A percentile compares a stretch with the other conserved stretches of the same genome.
Evolutionary conservation across 495 filamentous ascomycete species (phyloP).

Genomic region (Friedmanniomyces endolithicus): DNA sequence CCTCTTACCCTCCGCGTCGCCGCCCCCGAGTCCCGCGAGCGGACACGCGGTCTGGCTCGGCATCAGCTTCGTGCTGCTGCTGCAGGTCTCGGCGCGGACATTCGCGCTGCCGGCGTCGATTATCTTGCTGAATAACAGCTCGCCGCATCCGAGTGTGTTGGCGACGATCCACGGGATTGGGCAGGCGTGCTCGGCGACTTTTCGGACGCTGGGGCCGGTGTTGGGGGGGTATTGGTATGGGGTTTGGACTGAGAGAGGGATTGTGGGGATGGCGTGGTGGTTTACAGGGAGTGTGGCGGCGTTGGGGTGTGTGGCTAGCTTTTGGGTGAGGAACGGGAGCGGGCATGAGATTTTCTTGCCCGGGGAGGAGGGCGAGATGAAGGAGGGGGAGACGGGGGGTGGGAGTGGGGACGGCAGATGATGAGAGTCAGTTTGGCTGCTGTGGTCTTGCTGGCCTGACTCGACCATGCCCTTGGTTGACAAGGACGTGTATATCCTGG

Average conservation of each 20-base stretch:
- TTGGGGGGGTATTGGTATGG: slow-evolving; percentile 26
- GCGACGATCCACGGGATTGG: slow-evolving; percentile 27
- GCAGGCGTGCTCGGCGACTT: slow-evolving; percentile 21
- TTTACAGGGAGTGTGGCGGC: slow-evolving; percentile 17
- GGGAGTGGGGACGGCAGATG: slow-evolving; percentile 14
- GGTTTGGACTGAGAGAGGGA: slow-evolving; percentile 22
- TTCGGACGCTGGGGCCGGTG: slow-evolving; percentile 25
- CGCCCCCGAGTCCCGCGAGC: slow-evolving; percentile 16
- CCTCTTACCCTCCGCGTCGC: slow-evolving; percentile 22
- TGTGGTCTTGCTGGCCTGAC: background rate
- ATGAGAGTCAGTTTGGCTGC: background rate
- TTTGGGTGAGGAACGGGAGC: slow-evolving; percentile 24
- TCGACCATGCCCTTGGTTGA: background rate
- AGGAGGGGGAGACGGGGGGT: slow-evolving; percentile 10
- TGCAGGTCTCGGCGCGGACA: slow-evolving; percentile 25
- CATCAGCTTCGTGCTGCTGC: slow-evolving; percentile 21
- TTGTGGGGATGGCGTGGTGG: slow-evolving; percentile 27
- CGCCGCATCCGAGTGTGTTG: slow-evolving; percentile 26
- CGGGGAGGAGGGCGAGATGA: slow-evolving; percentile 20
- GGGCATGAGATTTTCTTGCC: slow-evolving; percentile 28
- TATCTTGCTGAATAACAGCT: slow-evolving; percentile 27
- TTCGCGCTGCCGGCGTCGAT: slow-evolving; percentile 26
- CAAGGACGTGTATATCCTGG: background rate
- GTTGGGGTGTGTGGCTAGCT: slow-evolving; percentile 23
- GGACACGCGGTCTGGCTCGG: slow-evolving; percentile 24